Evolutionary conservation across 2,329 filamentous ascomycete species (phyloP).

Genomic region (Drechslerella coelobrocha): DNA sequence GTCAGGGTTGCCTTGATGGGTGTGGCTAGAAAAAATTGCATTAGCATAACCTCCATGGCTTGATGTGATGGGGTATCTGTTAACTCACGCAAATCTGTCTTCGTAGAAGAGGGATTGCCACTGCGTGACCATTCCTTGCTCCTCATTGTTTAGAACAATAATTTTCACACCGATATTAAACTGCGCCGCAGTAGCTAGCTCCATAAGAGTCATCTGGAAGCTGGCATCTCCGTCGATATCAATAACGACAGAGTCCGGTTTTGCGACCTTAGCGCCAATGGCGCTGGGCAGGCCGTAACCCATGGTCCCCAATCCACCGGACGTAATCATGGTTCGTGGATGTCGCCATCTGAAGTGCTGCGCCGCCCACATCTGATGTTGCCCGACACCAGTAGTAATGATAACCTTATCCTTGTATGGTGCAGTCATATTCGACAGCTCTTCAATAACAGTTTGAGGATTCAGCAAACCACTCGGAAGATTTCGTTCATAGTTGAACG

Average conservation of each 20-base stretch:
- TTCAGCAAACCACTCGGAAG: constrained; percentile 82
- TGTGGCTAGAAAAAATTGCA: constrained; percentile 64
- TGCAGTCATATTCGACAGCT: constrained; percentile 82
- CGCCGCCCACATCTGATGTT: constrained; percentile 98
- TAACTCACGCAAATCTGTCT: constrained; percentile 72
- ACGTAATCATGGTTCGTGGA: constrained; percentile 93
- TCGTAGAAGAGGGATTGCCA: constrained; percentile 99
- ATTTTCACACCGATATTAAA: constrained; percentile 98
- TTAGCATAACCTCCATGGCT: constrained; percentile 58
- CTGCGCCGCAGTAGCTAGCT: constrained; percentile 89
- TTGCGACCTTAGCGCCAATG: constrained; percentile 90
- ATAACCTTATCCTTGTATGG: constrained; percentile 81
- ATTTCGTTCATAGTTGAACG: constrained; percentile 81
- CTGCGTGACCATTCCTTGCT: constrained; percentile 98
- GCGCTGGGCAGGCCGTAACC: constrained; percentile 92
- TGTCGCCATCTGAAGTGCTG: constrained; percentile 96
- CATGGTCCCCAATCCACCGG: constrained; percentile 94
- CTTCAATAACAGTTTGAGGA: constrained; percentile 90
- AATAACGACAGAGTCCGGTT: constrained; percentile 81
- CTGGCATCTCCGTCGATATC: constrained; percentile 99
- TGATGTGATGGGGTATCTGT: neutral
- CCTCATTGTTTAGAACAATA: constrained; percentile 93
- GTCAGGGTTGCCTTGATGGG: constrained; percentile 93
- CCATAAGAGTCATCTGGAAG: constrained; percentile 97
- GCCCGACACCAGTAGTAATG: constrained; percentile 92